Base-by-base conservation (phyloP, 2,329 filamentous ascomycete species). In the Colletotrichum sp. region DNA sequence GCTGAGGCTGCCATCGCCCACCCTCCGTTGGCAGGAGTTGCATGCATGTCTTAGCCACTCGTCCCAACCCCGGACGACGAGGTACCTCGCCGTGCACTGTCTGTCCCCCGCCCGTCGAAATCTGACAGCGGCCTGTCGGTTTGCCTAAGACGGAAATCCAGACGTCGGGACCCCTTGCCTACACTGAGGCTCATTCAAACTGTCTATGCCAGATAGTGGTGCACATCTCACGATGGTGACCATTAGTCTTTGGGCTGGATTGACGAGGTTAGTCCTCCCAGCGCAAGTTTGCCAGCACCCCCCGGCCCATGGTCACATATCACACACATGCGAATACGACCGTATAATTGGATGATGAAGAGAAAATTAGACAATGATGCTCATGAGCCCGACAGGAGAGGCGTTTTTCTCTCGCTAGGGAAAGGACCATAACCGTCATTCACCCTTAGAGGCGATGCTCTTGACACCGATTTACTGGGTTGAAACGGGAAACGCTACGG, bases 91-190 rank as follows among this genome's bases (percentile, higher is more conserved):
- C n/a, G 10, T 52, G 44, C 44, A 52, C 44, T 52, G 59, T 26
- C 68, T 63, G 15, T 63, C 59, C 59, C 39, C 69, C 36, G 68
- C 66, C 26, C 34, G 55, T 59, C n/a, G 67, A 65, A 65, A 74
- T 55, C 59, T 49, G 67, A 74, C 62, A 71, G 67, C 44, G 57
- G 24, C 39, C 28, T 72, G 72, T 62, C 69, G 69, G 72, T 24
- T 75, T 75, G 52, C 72, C 72, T 52, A 67, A 75, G 52, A 39
- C 26, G 69, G 72, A 36, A 72, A 21, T 24, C 62, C 69, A 75
- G 60, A 26, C 62, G 36, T 67, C 30, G 69, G 62, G 34, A 30
- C 15, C 26, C 55, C 21, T 39, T 26, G 34, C 59, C 44, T 49
- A 26, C 16, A 74, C 69, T 55, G 57, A 66, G 69, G 62, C 69